phyloP scores from a whole-genome alignment of 208 protist species.

The Novymonas esmeraldas region DNA sequence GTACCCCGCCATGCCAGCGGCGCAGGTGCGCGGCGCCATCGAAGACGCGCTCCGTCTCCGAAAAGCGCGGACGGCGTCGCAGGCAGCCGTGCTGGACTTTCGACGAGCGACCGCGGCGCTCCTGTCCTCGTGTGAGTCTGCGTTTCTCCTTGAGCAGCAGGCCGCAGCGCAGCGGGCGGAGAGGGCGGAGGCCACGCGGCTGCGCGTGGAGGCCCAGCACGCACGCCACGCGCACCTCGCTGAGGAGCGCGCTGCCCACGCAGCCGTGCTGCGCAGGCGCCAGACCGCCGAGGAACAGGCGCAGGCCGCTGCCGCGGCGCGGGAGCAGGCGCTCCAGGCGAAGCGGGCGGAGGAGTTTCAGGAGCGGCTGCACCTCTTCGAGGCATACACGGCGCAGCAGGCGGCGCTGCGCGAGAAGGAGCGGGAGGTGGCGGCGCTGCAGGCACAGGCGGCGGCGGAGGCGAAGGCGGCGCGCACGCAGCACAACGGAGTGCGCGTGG shows the following conservation, averaged over 20 bases:
- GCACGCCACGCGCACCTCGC: conserved; percentile 34
- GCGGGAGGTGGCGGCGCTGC: conserved; percentile 30
- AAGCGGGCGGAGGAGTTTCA: conserved; percentile 62
- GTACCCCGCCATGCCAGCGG: conserved; percentile 16
- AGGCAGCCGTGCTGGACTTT: conserved; percentile 38
- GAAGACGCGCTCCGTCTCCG: conserved; percentile 25
- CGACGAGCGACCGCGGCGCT: conserved; percentile 15
- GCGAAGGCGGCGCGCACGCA: conserved; percentile 42
- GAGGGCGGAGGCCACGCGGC: conserved; percentile 28
- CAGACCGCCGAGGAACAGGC: conserved; percentile 31
- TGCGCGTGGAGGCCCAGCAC: conserved; percentile 32
- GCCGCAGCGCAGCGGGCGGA: conserved; percentile 19
- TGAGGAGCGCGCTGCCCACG: conserved; percentile 38
- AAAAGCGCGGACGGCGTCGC: conserved; percentile 7
- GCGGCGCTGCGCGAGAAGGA: conserved; percentile 50
- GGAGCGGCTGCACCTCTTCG: conserved; percentile 53
- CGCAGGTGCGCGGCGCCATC: conserved; percentile 25
- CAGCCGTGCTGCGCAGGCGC: conserved; percentile 37
- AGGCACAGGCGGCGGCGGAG: conserved; percentile 40
- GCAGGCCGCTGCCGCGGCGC: conserved; percentile 11
- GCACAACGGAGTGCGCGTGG: conserved; percentile 60
- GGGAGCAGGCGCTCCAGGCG: conserved; percentile 34
- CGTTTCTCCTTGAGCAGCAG: conserved; percentile 33
- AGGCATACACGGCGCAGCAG: conserved; percentile 45
- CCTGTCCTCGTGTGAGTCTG: conserved; percentile 39